phyloP scores from a whole-genome alignment of 1,284 basidiomycete genomes.

The Porogramme epimiltina region DNA sequence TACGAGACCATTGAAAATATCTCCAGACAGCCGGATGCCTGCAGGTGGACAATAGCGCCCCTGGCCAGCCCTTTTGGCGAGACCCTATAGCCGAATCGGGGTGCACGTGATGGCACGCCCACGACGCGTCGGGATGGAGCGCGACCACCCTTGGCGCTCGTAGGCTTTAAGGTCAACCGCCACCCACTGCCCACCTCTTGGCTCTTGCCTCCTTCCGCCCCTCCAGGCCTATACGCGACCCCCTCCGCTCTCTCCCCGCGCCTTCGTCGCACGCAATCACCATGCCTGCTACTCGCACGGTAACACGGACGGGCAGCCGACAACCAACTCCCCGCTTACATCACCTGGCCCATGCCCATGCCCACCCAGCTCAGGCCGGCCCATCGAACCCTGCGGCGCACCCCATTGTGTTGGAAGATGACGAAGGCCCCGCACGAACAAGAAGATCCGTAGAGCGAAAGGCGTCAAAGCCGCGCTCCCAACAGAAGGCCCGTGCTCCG shows the following conservation, averaged over 20 bases:
- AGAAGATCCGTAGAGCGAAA: constrained; percentile 11
- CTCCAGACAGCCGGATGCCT: too few species aligned
- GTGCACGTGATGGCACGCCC: constrained; percentile 14
- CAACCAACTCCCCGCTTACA: constrained; percentile 6
- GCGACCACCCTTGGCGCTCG: constrained; percentile 6
- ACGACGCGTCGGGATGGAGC: constrained; percentile 16
- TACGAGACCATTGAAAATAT: too few species aligned
- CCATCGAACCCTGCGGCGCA: neutral
- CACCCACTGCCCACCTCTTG: constrained; percentile 3
- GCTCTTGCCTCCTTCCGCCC: neutral
- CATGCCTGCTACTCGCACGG: constrained; percentile 21
- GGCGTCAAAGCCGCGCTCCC: constrained; percentile 10
- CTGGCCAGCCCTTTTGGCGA: too few species aligned
- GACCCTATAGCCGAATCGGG: too few species aligned
- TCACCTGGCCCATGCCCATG: neutral
- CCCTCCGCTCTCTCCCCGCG: too few species aligned
- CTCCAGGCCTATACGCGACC: too few species aligned
- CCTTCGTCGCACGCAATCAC: neutral
- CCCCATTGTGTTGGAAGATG: constrained; percentile 7
- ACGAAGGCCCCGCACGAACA: constrained; percentile 13
- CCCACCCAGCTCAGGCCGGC: neutral
- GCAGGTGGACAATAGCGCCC: too few species aligned
- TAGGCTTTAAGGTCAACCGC: constrained; percentile 13
- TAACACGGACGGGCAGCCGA: constrained; percentile 11
- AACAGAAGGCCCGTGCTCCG: constrained; percentile 18